Conservation (phyloP, 2,329 filamentous ascomycete species). For the Calcarisporium arbuscula region DNA sequence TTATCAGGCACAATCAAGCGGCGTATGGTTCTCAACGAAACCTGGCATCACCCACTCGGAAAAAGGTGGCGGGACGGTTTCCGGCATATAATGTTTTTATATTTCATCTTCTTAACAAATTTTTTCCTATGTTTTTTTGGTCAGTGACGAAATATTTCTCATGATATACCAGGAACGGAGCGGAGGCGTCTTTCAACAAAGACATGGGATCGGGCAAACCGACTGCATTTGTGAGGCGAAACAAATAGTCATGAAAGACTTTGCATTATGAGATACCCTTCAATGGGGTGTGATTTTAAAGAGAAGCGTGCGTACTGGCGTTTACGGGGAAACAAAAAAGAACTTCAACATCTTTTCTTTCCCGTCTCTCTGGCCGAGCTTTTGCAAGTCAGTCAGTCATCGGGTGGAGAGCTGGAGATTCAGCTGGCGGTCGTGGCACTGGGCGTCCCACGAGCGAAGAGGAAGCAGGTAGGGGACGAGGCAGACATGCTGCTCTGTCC, state of each 20-base stretch:
- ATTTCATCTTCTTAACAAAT: constrained; percentile 10
- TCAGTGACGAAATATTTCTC: constrained; percentile 7
- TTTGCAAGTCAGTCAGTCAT: constrained; percentile 25
- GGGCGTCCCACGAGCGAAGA: too few species aligned
- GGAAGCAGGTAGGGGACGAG: too few species aligned
- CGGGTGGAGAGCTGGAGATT: constrained; percentile 12
- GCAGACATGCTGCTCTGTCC: too few species aligned
- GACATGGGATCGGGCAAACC: constrained; percentile 27
- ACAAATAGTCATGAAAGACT: constrained; percentile 22
- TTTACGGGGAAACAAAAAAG: constrained; percentile 38
- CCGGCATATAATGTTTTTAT: constrained; percentile 23
- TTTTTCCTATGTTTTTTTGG: constrained; percentile 13
- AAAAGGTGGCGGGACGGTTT: constrained; percentile 28
- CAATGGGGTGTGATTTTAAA: constrained; percentile 24
- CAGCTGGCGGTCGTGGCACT: too few species aligned
- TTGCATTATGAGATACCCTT: constrained; percentile 37
- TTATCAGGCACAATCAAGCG: constrained; percentile 29
- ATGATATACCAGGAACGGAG: constrained; percentile 28
- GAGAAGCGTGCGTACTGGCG: constrained; percentile 27
- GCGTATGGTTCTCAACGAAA: constrained; percentile 44
- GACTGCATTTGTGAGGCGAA: constrained; percentile 33
- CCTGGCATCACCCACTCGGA: constrained; percentile 26
- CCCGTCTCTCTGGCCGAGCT: constrained; percentile 36
- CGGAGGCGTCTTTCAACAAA: constrained; percentile 43
- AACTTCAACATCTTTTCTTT: constrained; percentile 43